A percentile compares a stretch with the other conserved stretches of the same genome.
Conservation (phyloP, 2,329 filamentous ascomycete species). For the Microsporum ferrugineum region DNA sequence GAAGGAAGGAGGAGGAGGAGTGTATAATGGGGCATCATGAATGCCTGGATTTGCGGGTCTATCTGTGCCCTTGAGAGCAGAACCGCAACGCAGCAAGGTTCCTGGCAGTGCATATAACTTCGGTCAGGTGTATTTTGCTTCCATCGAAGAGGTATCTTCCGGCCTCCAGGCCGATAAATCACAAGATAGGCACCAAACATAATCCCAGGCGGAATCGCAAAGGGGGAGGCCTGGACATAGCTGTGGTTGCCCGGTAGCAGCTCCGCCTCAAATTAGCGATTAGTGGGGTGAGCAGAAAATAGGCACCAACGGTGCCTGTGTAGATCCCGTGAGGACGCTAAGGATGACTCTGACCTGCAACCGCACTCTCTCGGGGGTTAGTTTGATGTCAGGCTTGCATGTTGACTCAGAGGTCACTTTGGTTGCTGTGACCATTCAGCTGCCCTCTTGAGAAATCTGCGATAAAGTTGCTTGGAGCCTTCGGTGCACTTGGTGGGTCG, state of each 20-base stretch:
- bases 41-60: conserved; percentile 1
- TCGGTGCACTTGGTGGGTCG: background rate
- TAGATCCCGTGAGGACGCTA: background rate
- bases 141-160: background rate
- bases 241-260: background rate
- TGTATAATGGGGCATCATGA: background rate
- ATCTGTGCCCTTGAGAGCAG: background rate
- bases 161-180: background rate
- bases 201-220: conserved; percentile 1
- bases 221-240: conserved; percentile 1
- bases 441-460: background rate
- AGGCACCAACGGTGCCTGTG: conserved; percentile 1
- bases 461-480: conserved; percentile 1
- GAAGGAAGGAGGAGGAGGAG: background rate
- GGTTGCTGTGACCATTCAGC: background rate
- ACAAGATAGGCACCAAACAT: background rate
- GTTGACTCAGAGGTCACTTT: background rate
- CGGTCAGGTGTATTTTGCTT: background rate
- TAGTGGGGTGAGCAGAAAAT: background rate
- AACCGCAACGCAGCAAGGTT: background rate
- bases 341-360: background rate
- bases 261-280: conserved; percentile 2
- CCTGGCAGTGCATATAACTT: conserved; percentile 3
- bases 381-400: background rate
- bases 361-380: background rate